phyloP scores from a whole-genome alignment of 1,284 basidiomycete species.

The Ustilago bromivora region DNA sequence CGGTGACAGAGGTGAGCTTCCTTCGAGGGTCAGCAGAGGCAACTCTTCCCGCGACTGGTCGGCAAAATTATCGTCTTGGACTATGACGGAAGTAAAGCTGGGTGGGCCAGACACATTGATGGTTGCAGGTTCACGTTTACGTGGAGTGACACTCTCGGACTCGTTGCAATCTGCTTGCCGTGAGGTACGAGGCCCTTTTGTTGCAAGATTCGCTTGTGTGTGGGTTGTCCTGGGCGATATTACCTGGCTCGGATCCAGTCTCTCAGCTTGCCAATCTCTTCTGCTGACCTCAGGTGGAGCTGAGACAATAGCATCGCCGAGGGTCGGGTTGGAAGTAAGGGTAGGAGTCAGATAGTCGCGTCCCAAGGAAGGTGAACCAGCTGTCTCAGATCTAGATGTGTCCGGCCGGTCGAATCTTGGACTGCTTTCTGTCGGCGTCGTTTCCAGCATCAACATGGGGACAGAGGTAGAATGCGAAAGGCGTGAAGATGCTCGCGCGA shows the following conservation, averaged over 20 bases:
- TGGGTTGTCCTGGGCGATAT: neutral
- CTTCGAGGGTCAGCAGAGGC: neutral
- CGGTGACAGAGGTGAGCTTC: neutral
- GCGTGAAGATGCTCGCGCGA: neutral
- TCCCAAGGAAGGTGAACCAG: neutral
- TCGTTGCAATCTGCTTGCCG: neutral
- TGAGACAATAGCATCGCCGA: neutral
- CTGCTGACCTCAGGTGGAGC: neutral
- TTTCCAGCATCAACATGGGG: conserved; percentile 5
- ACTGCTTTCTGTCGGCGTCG: neutral
- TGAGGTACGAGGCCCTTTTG: neutral
- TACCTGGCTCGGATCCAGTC: neutral
- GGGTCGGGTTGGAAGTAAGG: conserved; percentile 2
- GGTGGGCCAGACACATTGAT: neutral
- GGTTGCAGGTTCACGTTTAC: neutral
- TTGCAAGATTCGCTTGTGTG: neutral
- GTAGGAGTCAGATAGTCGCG: conserved; percentile 1
- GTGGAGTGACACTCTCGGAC: neutral
- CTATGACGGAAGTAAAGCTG: neutral
- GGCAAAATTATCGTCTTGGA: neutral
- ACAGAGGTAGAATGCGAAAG: conserved; percentile 21
- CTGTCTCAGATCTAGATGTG: neutral
- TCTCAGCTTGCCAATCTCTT: neutral
- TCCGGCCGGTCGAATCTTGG: neutral
- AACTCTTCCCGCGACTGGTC: neutral